Base-by-base conservation (phyloP, 2,329 filamentous ascomycete genomes). In the Trichoderma breve region DNA sequence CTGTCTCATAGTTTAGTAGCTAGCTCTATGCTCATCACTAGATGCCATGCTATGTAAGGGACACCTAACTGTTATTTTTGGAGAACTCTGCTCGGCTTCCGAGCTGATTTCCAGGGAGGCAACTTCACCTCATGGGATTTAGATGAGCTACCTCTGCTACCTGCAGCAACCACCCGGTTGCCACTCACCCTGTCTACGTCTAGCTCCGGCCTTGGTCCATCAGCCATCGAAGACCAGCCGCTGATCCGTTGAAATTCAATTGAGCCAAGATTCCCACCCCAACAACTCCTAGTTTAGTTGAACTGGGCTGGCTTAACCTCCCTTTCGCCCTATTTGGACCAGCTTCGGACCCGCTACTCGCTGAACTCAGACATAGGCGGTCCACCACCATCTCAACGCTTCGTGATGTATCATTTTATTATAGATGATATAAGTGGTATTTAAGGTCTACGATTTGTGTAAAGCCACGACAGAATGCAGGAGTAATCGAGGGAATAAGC, bases 201-300 rank as follows among this genome's bases (percentile, higher is more conserved):
- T 28, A 62, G 55, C 26, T 34, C 28, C 6, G 24, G 53, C 15
- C 55, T 34, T 60, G 24, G 66, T 61, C 15, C 3, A 28, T 9
- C 30, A 60, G 21, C 67, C 57, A 70, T 26, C 6, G 30, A 32
- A n/a, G 28, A 24, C 67, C 51, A 53, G 57, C 36, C 12, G 39
- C 57, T 43, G 67, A 70, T 61, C 57, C 67, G 39, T 47, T 47
- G 28, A 61, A 61, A 61, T 60, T 61, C 66, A 61, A 36, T 61
- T 51, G 47, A 26, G 15, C 65, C 53, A 57, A 61, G 39, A 58
- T 51, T 53, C 30, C 21, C 21, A 26, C 26, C 30, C 36, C 18
- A 11, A 26, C 18, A 28, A 26, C 15, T 34, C 14, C n/a, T 61
- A 62, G 67, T 43, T 7, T 12, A 11, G 28, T 39, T n/a, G 11